A percentile compares a stretch with the other conserved stretches of the same genome.
These are phyloP conservation scores for Colletotrichum lindemuthianum DNA, from an alignment of 2,329 filamentous ascomycete species.

Conservation along the genomic window DNA sequence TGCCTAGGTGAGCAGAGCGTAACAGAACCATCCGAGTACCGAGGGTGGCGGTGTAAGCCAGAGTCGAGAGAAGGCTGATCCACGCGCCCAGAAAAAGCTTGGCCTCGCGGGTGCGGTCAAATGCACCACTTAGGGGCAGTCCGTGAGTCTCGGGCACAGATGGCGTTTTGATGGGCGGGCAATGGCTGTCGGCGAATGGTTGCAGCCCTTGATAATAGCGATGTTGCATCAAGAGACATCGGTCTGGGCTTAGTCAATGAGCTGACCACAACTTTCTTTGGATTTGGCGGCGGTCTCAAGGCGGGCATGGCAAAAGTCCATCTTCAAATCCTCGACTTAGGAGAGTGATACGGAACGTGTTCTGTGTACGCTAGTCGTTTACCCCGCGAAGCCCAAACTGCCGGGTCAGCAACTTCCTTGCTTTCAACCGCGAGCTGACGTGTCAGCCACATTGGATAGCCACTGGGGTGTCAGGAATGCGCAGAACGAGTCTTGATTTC, in stretches of 20 bases:
- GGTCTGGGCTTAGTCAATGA: background rate
- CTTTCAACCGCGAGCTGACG: conserved; percentile 4
- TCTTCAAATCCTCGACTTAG: too few relatives aligned
- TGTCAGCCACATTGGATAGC: conserved; percentile 12
- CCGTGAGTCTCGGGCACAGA: conserved; percentile 19
- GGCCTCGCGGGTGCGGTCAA: conserved; percentile 1
- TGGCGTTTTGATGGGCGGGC: conserved; percentile 1
- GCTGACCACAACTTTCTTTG: too few relatives aligned
- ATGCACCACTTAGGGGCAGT: conserved; percentile 15
- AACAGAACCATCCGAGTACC: conserved; percentile 3
- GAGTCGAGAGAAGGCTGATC: conserved; percentile 19
- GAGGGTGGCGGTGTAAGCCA: conserved; percentile 5
- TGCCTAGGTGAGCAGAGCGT: background rate
- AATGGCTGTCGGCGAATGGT: background rate
- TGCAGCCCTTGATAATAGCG: background rate
- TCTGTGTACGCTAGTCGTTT: background rate
- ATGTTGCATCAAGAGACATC: too few relatives aligned
- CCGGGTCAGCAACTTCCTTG: conserved; percentile 23
- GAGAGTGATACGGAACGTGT: too few relatives aligned
- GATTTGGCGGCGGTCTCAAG: too few relatives aligned
- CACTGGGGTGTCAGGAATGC: conserved; percentile 5
- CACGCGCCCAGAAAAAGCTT: conserved; percentile 24
- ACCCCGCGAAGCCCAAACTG: conserved; percentile 23
- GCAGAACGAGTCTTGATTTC: background rate
- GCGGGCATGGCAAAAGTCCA: too few relatives aligned